phyloP scores from a whole-genome alignment of 768 basidiomycete species.

The Hypholoma fasciculare region DNA sequence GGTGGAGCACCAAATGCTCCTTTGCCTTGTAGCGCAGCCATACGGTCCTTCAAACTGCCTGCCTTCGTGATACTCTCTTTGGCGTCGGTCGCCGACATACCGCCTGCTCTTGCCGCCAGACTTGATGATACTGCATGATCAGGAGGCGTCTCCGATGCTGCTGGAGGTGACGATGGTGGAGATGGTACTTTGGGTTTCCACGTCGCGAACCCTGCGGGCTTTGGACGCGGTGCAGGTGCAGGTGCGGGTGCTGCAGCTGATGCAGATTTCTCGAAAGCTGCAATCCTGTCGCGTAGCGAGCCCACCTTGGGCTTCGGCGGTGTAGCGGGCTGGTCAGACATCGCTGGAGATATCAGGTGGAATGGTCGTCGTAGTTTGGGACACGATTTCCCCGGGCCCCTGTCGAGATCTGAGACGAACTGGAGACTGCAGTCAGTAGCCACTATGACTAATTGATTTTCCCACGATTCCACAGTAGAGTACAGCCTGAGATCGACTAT shows the following conservation, averaged over 20 bases:
- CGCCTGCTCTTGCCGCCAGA: constrained; percentile 29
- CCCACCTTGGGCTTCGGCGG: constrained; percentile 69
- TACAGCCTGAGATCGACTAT: too few species aligned
- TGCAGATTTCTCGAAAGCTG: constrained; percentile 78
- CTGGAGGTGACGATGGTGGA: constrained; percentile 44
- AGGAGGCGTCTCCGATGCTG: constrained; percentile 20
- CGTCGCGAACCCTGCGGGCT: constrained; percentile 57
- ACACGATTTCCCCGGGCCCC: background rate
- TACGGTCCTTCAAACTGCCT: constrained; percentile 87
- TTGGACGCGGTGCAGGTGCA: constrained; percentile 57
- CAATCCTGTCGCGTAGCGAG: constrained; percentile 86
- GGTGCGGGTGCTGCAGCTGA: constrained; percentile 38
- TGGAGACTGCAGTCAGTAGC: too few species aligned
- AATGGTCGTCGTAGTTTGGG: constrained; percentile 4
- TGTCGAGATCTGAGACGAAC: background rate
- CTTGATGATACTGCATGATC: constrained; percentile 16
- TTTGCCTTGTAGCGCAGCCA: constrained; percentile 89
- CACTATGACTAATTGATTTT: background rate
- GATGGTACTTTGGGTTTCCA: constrained; percentile 73
- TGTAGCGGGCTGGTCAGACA: constrained; percentile 58
- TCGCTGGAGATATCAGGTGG: constrained; percentile 21
- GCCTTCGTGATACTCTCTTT: constrained; percentile 81
- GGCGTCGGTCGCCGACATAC: constrained; percentile 86
- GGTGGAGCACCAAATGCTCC: constrained; percentile 75
- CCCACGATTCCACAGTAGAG: background rate